Conservation (phyloP, 148 eudicot species). For the Mesembryanthemum crystallinum region DNA sequence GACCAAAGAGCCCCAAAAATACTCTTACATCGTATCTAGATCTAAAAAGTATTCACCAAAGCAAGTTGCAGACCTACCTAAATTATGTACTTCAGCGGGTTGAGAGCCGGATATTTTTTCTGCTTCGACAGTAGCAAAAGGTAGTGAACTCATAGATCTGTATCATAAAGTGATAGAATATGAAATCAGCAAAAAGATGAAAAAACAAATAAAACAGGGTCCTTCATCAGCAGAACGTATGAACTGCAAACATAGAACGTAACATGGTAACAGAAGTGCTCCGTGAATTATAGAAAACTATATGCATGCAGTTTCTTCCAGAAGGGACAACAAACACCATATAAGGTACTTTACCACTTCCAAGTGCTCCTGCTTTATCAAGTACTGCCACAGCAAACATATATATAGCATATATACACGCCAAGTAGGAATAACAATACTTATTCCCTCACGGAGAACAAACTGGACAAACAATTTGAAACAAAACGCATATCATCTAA, state of each 20-base stretch:
- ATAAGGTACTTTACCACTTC: not conserved
- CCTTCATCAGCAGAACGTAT: not conserved
- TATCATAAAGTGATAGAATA: slow-evolving; percentile 11
- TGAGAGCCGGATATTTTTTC: slow-evolving; percentile 77
- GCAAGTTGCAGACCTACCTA: slow-evolving; percentile 47
- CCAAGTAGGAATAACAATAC: not conserved
- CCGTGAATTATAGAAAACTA: not conserved
- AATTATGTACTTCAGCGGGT: slow-evolving; percentile 88
- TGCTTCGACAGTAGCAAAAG: slow-evolving; percentile 77
- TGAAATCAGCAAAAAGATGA: not conserved
- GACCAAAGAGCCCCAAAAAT: not conserved
- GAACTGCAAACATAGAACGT: slow-evolving; percentile 1
- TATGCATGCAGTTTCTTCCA: not conserved
- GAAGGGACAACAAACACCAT: not conserved
- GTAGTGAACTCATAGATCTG: slow-evolving; percentile 61
- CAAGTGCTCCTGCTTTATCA: not conserved
- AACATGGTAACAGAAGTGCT: not conserved
- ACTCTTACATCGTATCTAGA: not conserved
- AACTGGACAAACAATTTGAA: not conserved
- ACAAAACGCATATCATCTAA: too few species aligned
- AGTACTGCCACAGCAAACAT: not conserved
- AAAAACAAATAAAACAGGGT: not conserved
- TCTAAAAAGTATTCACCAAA: not conserved
- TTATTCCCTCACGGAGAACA: not conserved
- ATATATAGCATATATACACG: too few species aligned